Percentiles rank a stretch among this genome's conserved stretches.
phyloP scores from a whole-genome alignment of 768 basidiomycete genomes.

The Boletus sensibilis region DNA sequence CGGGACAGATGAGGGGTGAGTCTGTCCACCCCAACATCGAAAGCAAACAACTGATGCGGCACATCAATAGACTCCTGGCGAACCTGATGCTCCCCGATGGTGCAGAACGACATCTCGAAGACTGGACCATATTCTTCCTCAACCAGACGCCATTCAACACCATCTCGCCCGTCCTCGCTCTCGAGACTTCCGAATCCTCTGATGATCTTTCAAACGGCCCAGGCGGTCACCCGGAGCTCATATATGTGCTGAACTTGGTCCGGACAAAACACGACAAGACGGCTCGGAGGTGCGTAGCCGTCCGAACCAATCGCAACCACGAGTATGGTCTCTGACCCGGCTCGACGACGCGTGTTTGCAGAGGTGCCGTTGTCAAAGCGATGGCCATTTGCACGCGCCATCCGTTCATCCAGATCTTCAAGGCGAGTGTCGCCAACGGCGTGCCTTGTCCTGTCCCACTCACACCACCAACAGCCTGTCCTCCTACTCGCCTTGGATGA shows the following conservation, averaged over 20 bases:
- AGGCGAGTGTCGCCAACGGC: slow-evolving; percentile 46
- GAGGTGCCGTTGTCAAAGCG: slow-evolving; percentile 93
- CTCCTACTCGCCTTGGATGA: slow-evolving; percentile 93
- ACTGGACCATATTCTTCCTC: slow-evolving; percentile 98
- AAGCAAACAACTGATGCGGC: slow-evolving; percentile 2
- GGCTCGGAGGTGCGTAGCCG: slow-evolving; percentile 59
- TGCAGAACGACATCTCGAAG: slow-evolving; percentile 89
- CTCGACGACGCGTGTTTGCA: slow-evolving; percentile 29
- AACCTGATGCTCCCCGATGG: slow-evolving; percentile 99
- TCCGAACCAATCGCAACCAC: slow-evolving; percentile 6
- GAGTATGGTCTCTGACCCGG: slow-evolving; percentile 9
- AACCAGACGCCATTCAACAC: slow-evolving; percentile 91
- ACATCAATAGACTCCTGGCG: slow-evolving; percentile 70
- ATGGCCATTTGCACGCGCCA: slow-evolving; percentile 91
- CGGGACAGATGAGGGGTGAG: slow-evolving; percentile 92
- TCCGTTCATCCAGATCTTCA: slow-evolving; percentile 95
- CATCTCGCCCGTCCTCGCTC: slow-evolving; percentile 76
- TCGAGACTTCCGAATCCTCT: slow-evolving; percentile 49
- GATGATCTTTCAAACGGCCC: slow-evolving; percentile 28
- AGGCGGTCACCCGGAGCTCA: slow-evolving; percentile 47
- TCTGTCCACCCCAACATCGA: no score
- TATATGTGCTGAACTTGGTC: slow-evolving; percentile 90
- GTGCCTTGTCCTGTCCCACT: neutral
- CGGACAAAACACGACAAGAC: slow-evolving; percentile 88
- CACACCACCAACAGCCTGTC: slow-evolving; percentile 62